Conservation (phyloP, 208 protist species). For the Trypanosoma avium region DNA sequence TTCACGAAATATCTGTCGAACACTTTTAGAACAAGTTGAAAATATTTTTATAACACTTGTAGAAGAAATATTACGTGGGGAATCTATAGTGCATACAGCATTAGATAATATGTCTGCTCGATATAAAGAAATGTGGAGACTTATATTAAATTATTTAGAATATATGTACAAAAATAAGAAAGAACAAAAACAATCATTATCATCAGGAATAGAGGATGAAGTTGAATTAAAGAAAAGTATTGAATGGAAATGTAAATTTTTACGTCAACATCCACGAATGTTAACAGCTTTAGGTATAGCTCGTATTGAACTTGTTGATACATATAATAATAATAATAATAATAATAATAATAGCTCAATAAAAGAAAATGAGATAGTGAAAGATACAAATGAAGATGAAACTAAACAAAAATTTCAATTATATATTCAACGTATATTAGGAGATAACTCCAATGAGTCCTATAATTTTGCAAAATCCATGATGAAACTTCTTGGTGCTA, state of each 20-base stretch:
- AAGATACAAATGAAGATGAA: background rate
- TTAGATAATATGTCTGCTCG: conserved; percentile 56
- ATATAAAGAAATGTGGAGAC: conserved; percentile 74
- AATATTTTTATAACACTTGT: conserved; percentile 45
- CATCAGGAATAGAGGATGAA: background rate
- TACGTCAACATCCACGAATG: conserved; percentile 37
- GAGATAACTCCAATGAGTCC: background rate
- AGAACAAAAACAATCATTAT: background rate
- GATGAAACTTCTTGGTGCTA: conserved; percentile 21
- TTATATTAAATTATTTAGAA: conserved; percentile 60
- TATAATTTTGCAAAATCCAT: conserved; percentile 2
- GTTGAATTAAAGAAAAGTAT: conserved; percentile 21
- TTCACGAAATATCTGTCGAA: conserved; percentile 18
- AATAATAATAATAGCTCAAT: too few relatives aligned
- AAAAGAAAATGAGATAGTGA: background rate
- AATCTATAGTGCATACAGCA: conserved; percentile 36
- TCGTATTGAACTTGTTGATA: conserved; percentile 60
- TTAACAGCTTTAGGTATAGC: conserved; percentile 57
- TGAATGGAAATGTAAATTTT: conserved; percentile 64
- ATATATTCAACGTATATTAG: background rate
- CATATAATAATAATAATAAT: too few relatives aligned
- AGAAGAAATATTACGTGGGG: conserved; percentile 42
- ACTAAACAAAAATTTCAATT: background rate
- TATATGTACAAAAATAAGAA: conserved; percentile 22
- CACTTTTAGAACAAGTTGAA: conserved; percentile 38